These are phyloP conservation scores for Grigorovia humatica DNA, from an alignment of 805 yeast species.

Conservation along the genomic window DNA sequence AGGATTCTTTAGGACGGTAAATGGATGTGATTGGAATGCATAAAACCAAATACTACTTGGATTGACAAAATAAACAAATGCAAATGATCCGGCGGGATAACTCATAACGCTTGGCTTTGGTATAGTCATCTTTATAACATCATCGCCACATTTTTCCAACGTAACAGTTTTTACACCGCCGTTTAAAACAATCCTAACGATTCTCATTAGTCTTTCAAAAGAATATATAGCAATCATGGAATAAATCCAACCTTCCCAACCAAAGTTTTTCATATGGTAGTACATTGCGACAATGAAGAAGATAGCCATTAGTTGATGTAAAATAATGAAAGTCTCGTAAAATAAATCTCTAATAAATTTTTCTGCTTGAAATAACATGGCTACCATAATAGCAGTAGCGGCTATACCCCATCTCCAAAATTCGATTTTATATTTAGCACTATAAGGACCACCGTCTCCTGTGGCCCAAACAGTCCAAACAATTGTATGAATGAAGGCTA, in stretches of 20 bases:
- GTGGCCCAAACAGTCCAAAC: constrained; percentile 42
- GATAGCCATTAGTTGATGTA: constrained; percentile 48
- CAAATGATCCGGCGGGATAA: constrained; percentile 45
- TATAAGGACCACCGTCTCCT: constrained; percentile 29
- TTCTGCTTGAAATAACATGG: constrained; percentile 40
- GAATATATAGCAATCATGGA: constrained; percentile 37
- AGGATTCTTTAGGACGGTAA: constrained; percentile 41
- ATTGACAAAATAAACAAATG: constrained; percentile 46
- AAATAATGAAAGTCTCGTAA: constrained; percentile 51
- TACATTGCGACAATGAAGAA: constrained; percentile 45
- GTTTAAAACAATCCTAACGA: constrained; percentile 28
- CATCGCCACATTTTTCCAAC: constrained; percentile 21
- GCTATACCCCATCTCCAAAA: constrained; percentile 40
- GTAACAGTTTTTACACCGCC: constrained; percentile 20
- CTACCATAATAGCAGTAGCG: constrained; percentile 35
- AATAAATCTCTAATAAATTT: constrained; percentile 39
- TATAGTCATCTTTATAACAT: constrained; percentile 33
- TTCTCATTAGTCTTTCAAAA: constrained; percentile 40
- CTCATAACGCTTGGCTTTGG: constrained; percentile 38
- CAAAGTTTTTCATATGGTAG: constrained; percentile 44
- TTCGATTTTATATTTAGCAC: constrained; percentile 30
- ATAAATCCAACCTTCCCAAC: constrained; percentile 45
- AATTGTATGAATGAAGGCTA: constrained; percentile 45
- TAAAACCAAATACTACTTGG: constrained; percentile 41
- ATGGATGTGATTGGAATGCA: constrained; percentile 55